phyloP scores from a whole-genome alignment of 2,329 filamentous ascomycete species.

The Alternaria angustiovoidea region DNA sequence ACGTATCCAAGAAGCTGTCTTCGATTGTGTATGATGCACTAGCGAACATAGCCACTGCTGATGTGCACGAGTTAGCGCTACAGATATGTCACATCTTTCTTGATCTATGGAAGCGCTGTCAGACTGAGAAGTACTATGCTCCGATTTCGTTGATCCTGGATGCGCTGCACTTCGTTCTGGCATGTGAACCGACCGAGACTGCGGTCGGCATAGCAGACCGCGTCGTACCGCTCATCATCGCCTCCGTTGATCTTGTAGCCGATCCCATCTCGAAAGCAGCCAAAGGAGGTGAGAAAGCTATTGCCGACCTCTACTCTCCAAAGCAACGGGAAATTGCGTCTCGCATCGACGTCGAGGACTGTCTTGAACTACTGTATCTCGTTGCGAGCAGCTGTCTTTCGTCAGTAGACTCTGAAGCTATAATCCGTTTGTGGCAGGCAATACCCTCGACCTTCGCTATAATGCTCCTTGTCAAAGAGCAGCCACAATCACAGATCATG shows the following conservation, averaged over 20 bases:
- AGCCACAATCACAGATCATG: conserved; percentile 69
- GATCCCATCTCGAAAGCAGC: conserved; percentile 55
- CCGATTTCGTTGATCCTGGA: conserved; percentile 73
- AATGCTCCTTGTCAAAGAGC: conserved; percentile 72
- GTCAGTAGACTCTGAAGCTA: conserved; percentile 48
- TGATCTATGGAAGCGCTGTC: conserved; percentile 72
- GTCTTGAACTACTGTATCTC: conserved; percentile 72
- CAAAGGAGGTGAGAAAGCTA: conserved; percentile 36
- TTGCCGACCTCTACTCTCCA: conserved; percentile 44
- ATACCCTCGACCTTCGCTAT: conserved; percentile 73
- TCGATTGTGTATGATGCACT: conserved; percentile 73
- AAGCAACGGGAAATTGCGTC: conserved; percentile 58
- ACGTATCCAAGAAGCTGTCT: conserved; percentile 63
- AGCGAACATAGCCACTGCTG: conserved; percentile 60
- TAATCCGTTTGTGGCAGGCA: conserved; percentile 69
- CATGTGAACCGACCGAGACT: conserved; percentile 66
- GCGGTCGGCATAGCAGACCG: conserved; percentile 67
- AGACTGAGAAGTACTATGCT: conserved; percentile 67
- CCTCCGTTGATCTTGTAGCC: conserved; percentile 64
- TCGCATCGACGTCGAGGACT: conserved; percentile 69
- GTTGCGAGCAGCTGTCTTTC: conserved; percentile 67
- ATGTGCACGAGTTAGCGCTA: conserved; percentile 65
- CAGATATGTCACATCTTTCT: conserved; percentile 71
- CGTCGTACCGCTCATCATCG: conserved; percentile 58
- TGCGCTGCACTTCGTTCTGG: conserved; percentile 69